A percentile compares a stretch with the other conserved stretches of the same genome.
phyloP scores from a whole-genome alignment of 495 filamentous ascomycete species.

The Aspergillus bertholletiae region DNA sequence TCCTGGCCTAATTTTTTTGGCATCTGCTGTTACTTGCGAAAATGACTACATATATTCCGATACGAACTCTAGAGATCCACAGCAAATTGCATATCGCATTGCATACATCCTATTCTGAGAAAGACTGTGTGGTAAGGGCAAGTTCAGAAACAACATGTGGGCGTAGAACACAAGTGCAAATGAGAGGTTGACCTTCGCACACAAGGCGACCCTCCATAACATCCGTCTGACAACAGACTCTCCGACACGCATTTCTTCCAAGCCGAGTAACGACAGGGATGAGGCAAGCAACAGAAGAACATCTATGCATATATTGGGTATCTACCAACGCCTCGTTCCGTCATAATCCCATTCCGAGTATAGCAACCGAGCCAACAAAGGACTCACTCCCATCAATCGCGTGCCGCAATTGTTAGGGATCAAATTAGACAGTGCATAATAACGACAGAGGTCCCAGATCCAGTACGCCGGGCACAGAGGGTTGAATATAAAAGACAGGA shows the following conservation, averaged over 20 bases:
- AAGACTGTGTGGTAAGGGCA: background rate
- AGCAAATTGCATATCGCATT: background rate
- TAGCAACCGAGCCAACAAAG: constrained; percentile 27
- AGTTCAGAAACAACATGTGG: background rate
- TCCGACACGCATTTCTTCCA: constrained; percentile 3
- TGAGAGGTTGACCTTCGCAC: background rate
- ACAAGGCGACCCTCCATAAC: constrained; percentile 5
- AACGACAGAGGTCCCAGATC: constrained; percentile 37
- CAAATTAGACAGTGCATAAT: constrained; percentile 25
- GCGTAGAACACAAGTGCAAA: background rate
- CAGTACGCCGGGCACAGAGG: constrained; percentile 31
- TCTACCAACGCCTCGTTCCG: constrained; percentile 50
- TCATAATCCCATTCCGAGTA: constrained; percentile 40
- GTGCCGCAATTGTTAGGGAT: constrained; percentile 14
- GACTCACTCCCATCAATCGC: constrained; percentile 24
- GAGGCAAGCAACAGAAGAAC: constrained; percentile 30
- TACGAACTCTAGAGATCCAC: no score
- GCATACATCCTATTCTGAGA: background rate
- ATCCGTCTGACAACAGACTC: constrained; percentile 17
- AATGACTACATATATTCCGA: no score
- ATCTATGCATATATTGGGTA: constrained; percentile 46
- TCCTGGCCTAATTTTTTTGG: background rate
- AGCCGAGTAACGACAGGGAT: constrained; percentile 28
- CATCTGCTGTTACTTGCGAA: no score
- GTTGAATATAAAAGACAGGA: constrained; percentile 24